A percentile compares a stretch with the other conserved stretches of the same genome.
These are phyloP conservation scores for Heritiera fomes DNA, from an alignment of 345 rosid genomes.

Conservation along the genomic window DNA sequence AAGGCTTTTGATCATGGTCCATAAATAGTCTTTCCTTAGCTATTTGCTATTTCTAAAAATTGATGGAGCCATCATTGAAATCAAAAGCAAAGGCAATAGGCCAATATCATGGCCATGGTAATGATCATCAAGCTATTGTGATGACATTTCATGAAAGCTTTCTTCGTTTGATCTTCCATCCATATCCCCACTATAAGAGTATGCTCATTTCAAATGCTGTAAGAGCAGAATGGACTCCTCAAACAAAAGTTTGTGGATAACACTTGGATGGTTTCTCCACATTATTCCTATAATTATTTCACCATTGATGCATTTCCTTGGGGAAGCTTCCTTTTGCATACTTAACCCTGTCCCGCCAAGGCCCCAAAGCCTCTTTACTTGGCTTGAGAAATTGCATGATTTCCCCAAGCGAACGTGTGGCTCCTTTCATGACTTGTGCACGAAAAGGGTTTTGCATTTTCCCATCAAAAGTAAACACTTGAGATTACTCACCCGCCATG, in stretches of 20 bases:
- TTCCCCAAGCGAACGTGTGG: conserved; percentile 35
- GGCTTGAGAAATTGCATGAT: conserved; percentile 17
- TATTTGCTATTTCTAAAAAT: not conserved
- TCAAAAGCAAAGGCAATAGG: not conserved
- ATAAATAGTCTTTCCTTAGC: not conserved
- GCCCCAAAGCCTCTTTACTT: not conserved
- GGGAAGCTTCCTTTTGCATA: conserved; percentile 1
- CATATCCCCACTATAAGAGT: not conserved
- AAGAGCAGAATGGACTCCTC: conserved; percentile 19
- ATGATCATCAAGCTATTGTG: conserved; percentile 3
- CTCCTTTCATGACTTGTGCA: not conserved
- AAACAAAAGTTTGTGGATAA: conserved; percentile 13
- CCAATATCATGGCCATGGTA: not conserved
- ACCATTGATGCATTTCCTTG: conserved; percentile 18
- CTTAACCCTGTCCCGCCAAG: conserved; percentile 1
- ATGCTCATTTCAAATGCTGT: not conserved
- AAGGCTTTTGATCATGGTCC: not conserved
- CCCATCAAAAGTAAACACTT: not conserved
- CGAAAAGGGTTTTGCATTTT: not conserved
- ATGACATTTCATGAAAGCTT: not conserved
- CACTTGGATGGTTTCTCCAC: conserved; percentile 25
- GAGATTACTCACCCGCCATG: conserved; percentile 25
- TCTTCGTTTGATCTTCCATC: not conserved
- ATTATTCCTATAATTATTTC: conserved; percentile 34
- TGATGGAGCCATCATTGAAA: conserved; percentile 7